Evolutionary conservation across 2,329 filamentous ascomycete genomes (phyloP).

Genomic region (Ophiostoma perfectum): DNA sequence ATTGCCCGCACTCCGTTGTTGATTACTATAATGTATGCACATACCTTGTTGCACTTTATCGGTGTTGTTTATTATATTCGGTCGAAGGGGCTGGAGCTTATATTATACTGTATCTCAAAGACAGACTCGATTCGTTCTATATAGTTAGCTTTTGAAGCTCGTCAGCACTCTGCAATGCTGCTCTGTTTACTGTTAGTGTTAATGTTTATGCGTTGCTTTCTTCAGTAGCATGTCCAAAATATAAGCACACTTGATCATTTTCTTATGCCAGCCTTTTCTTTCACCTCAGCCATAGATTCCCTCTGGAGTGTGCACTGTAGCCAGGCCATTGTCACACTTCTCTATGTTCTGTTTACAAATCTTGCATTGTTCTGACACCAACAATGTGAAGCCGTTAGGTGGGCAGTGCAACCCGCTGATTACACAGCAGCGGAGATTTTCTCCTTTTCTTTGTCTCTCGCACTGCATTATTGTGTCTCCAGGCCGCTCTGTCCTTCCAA

Average conservation of each 20-base stretch:
- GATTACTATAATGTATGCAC: not conserved
- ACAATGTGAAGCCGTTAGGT: not conserved
- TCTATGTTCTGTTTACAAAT: not conserved
- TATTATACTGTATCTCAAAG: not conserved
- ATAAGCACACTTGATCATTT: not conserved
- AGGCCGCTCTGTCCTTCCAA: not conserved
- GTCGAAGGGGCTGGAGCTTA: not conserved
- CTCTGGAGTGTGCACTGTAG: not conserved
- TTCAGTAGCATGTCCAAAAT: no score
- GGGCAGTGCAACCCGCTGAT: not conserved
- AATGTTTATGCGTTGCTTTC: no score
- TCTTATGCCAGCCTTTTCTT: not conserved
- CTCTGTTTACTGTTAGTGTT: no score
- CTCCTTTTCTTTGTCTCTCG: constrained; percentile 1
- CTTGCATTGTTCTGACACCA: not conserved
- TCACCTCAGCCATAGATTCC: not conserved
- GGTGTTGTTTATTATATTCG: not conserved
- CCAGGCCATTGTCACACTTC: not conserved
- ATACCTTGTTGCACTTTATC: not conserved
- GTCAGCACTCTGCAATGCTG: not conserved
- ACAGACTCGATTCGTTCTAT: not conserved
- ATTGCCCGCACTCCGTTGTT: not conserved
- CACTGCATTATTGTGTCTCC: not conserved
- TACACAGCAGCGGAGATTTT: constrained; percentile 8
- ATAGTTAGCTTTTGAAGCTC: not conserved